Evolutionary conservation across 2,329 filamentous ascomycete genomes (phyloP).

Genomic region (Cytospora piceicola): DNA sequence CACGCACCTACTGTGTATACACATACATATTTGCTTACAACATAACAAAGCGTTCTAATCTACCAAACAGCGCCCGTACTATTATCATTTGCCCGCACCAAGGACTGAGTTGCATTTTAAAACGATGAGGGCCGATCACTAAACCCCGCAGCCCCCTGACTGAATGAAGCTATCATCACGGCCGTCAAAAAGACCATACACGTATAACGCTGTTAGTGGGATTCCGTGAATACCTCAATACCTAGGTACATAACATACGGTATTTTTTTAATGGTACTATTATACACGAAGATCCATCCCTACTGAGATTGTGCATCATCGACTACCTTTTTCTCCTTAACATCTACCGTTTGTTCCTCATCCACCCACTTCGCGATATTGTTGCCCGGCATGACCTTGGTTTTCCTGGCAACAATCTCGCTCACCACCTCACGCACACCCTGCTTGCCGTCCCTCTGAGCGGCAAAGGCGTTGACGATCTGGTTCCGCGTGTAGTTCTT

Average conservation of each 20-base stretch:
- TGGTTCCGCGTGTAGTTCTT: constrained; percentile 53
- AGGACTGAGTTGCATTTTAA: background rate
- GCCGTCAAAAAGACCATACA: constrained; percentile 2
- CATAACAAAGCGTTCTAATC: constrained; percentile 32
- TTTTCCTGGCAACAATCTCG: constrained; percentile 70
- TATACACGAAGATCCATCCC: background rate
- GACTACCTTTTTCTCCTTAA: background rate
- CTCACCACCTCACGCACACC: constrained; percentile 70
- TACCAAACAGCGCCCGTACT: background rate
- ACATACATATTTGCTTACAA: constrained; percentile 39
- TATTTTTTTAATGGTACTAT: background rate
- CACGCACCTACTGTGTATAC: too few species aligned
- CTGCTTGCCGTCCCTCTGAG: constrained; percentile 64
- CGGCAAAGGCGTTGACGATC: constrained; percentile 66
- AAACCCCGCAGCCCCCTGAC: background rate
- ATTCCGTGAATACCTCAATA: background rate
- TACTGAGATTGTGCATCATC: background rate
- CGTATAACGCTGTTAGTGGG: background rate
- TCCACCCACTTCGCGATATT: constrained; percentile 36
- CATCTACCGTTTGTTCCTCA: constrained; percentile 41
- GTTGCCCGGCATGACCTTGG: constrained; percentile 39
- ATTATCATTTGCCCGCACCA: background rate
- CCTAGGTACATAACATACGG: background rate
- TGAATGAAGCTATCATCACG: background rate
- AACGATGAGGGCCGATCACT: background rate